Percentiles rank a stretch among this genome's conserved stretches.
Evolutionary conservation across 805 yeast species (phyloP).

Genomic region (Starmerella vitae): DNA sequence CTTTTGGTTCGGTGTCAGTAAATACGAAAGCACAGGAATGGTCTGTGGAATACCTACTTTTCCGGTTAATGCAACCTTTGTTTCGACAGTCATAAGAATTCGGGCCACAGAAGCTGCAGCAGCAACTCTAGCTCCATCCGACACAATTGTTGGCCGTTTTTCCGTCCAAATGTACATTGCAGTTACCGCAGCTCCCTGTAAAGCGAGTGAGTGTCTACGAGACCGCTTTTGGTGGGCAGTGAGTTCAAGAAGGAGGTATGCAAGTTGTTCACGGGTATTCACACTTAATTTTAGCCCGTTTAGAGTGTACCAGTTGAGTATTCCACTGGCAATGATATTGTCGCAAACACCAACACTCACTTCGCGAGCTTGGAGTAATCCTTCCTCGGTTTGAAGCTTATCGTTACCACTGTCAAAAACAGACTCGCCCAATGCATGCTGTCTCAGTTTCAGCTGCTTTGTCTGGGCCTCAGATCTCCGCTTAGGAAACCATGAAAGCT

Average conservation of each 20-base stretch:
- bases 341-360: constrained; percentile 11
- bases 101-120: constrained; percentile 25
- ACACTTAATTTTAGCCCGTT: constrained; percentile 18
- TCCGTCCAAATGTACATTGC: constrained; percentile 23
- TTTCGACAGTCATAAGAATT: constrained; percentile 27
- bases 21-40: constrained; percentile 24
- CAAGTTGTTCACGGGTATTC: constrained; percentile 22
- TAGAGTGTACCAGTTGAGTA: constrained; percentile 20
- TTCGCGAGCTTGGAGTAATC: constrained; percentile 2
- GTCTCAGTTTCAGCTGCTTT: constrained; percentile 5
- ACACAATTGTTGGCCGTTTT: constrained; percentile 16
- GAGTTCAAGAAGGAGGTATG: constrained; percentile 23
- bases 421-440: constrained; percentile 10
- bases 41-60: constrained; percentile 25
- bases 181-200: constrained; percentile 28
- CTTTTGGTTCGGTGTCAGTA: constrained; percentile 8
- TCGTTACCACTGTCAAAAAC: constrained; percentile 5
- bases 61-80: constrained; percentile 26
- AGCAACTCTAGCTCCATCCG: constrained; percentile 11
- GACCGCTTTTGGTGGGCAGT: constrained; percentile 22
- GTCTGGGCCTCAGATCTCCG: constrained; percentile 22
- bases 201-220: constrained; percentile 23
- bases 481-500: constrained; percentile 26
- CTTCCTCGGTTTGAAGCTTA: constrained; percentile 1
- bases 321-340: constrained; percentile 10